Evolutionary conservation across 805 yeast genomes (phyloP), one percentile per base, ranked within the genome.

Genomic region (Starmerella roubikii): DNA sequence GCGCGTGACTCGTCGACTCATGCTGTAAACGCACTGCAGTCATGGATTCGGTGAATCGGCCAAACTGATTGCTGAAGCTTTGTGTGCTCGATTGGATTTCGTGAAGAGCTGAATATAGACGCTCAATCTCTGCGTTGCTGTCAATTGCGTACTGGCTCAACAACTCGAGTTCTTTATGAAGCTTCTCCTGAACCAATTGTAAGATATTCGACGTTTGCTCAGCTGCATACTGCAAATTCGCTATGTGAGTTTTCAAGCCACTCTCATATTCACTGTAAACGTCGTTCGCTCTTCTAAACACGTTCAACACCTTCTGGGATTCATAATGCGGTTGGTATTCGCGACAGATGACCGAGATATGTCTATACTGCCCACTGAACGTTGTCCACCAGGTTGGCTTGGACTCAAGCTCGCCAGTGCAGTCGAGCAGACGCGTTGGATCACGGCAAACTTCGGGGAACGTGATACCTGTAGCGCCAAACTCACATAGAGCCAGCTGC

Each of bases 371-470:
- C 0, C 83, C 83, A 45, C 75, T 75, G 51, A 69, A 78, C 0
- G 78, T 73, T 0, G 85, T 76, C 88, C 88, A 78, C 68, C 77
- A 72, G 47, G 76, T 79, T 0, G 59, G 46, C 17, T 43, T 39
- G 2, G 54, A 23, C 32, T 51, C 60, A 32, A 58, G 41, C 26
- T 33, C 40, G 3, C 22, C 26, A 1, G 59, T 47, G 39, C 62
- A 58, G 2, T 15, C 19, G 0, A 20, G 12, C 3, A 46, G 22
- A 11, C 20, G 25, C 6, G 17, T 2, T 1, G n/a, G 23, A 19
- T 39, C 39, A 11, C 12, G 12, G 37, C 61, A 58, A 0, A 22
- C 35, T 3, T 21, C 23, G 0, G 62, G 62, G 31, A 42, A 54
- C 2, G 22, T 35, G 9, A 59, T 41, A 1, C 44, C 42, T 1